Conservation (phyloP, 2,329 filamentous ascomycete genomes). For the Trichoderma atrobrunneum region DNA sequence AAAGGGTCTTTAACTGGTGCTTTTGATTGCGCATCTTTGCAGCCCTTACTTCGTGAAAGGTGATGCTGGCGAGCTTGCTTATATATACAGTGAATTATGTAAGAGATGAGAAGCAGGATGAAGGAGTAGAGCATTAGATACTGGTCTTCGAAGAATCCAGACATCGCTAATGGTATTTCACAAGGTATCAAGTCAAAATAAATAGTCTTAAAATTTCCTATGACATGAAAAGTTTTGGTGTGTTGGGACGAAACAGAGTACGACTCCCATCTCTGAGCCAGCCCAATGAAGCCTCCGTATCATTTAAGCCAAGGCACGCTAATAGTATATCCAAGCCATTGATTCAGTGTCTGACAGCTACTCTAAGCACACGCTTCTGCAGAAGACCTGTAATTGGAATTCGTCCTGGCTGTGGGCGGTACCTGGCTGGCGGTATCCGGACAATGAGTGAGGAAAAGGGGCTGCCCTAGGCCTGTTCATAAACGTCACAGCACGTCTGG, state of each 20-base stretch:
- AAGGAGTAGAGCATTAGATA: not conserved
- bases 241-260: not conserved
- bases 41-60: constrained; percentile 25
- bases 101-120: not conserved
- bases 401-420: not conserved
- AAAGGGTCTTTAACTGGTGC: constrained; percentile 31
- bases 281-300: not conserved
- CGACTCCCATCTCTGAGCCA: not conserved
- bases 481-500: constrained; percentile 20
- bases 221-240: not conserved
- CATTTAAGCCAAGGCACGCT: not conserved
- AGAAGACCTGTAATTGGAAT: not conserved
- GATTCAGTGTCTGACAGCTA: not conserved
- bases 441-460: not conserved
- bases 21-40: constrained; percentile 25
- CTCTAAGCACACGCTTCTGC: not conserved
- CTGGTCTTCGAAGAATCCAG: not conserved
- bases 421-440: not conserved
- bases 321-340: not conserved
- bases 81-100: constrained; percentile 13
- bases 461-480: not conserved
- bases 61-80: constrained; percentile 19
- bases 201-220: not conserved
- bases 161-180: not conserved
- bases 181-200: not conserved